Conservation (phyloP, 345 rosid genomes). For the Clausena lansium region DNA sequence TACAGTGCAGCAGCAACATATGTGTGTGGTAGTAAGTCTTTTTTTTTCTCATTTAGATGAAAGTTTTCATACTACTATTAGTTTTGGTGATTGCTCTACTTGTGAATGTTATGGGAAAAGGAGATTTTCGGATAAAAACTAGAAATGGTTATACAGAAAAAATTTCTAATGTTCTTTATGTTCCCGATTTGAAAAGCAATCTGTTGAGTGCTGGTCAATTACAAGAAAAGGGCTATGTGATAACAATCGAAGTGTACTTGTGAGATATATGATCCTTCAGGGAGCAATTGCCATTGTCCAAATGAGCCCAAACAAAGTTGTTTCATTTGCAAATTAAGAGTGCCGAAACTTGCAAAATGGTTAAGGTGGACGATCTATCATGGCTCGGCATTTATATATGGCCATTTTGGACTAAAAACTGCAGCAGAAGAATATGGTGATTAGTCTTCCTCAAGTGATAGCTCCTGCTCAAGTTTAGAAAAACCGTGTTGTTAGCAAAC, state of each 20-base stretch:
- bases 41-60: background rate
- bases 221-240: background rate
- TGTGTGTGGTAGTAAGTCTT: background rate
- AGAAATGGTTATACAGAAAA: background rate
- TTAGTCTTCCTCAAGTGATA: too few relatives aligned
- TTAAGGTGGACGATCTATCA: too few relatives aligned
- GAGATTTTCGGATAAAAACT: background rate
- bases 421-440: too few relatives aligned
- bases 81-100: background rate
- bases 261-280: background rate
- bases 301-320: too few relatives aligned
- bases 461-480: too few relatives aligned
- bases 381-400: too few relatives aligned
- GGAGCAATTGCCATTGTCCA: too few relatives aligned
- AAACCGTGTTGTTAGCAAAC: too few relatives aligned
- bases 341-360: too few relatives aligned
- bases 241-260: background rate
- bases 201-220: background rate
- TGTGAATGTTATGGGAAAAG: background rate
- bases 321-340: too few relatives aligned
- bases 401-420: too few relatives aligned
- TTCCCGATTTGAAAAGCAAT: conserved; percentile 1
- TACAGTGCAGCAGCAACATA: too few relatives aligned
- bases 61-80: background rate
- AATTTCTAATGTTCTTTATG: background rate